Conservation (phyloP, 768 basidiomycete species). For the Phanerochaete carnosa region DNA sequence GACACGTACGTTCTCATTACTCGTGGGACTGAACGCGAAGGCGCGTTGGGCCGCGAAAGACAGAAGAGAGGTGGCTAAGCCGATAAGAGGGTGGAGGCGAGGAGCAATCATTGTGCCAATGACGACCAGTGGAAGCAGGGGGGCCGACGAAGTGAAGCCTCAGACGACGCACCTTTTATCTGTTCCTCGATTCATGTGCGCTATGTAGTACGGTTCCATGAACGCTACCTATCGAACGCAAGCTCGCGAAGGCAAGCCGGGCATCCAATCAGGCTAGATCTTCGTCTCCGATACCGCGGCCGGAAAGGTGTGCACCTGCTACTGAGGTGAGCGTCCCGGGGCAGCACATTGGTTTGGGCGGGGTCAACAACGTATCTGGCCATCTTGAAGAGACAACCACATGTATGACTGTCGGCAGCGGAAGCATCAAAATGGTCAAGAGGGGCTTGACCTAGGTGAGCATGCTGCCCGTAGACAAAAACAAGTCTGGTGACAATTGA, state of each 20-base stretch:
- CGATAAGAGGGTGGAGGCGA: slow-evolving; percentile 1
- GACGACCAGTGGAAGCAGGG: background rate
- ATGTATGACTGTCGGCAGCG: background rate
- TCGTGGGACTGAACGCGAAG: slow-evolving; percentile 31
- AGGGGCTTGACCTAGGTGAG: background rate
- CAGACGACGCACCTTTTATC: background rate
- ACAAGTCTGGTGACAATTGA: background rate
- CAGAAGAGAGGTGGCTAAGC: slow-evolving; percentile 3
- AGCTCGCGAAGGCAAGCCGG: background rate
- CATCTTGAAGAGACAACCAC: background rate
- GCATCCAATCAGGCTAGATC: background rate
- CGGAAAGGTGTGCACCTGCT: background rate
- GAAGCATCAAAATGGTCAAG: background rate
- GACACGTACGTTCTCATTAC: slow-evolving; percentile 36
- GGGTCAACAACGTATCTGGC: background rate
- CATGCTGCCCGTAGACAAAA: background rate
- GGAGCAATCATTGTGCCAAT: slow-evolving; percentile 2
- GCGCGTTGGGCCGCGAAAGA: slow-evolving; percentile 1
- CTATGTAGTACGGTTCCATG: background rate
- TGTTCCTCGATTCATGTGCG: background rate
- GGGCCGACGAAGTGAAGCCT: background rate
- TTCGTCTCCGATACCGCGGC: background rate
- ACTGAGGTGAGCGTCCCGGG: background rate
- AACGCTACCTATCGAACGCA: background rate
- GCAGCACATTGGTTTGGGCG: background rate